Conservation (phyloP, 2,329 filamentous ascomycete genomes). For the Trichoderma koningii region DNA sequence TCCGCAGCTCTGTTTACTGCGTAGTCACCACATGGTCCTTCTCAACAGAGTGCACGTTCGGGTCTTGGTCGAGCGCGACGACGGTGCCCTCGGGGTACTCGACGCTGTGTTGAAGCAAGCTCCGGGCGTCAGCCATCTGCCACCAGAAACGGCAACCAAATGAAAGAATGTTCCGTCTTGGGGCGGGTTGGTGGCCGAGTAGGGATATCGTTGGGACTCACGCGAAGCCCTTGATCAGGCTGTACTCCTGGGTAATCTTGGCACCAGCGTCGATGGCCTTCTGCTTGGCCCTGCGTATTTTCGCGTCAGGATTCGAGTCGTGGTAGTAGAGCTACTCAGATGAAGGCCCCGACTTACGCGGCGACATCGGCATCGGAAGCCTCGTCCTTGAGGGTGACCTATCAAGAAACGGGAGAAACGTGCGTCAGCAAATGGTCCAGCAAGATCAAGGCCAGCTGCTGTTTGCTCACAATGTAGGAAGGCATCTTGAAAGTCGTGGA, state of each 20-base stretch:
- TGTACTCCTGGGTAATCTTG: constrained; percentile 81
- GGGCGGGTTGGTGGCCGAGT: not conserved
- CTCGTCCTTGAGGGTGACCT: constrained; percentile 80
- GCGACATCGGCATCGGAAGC: constrained; percentile 67
- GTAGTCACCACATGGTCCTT: constrained; percentile 68
- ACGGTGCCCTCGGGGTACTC: constrained; percentile 69
- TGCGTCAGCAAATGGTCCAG: not conserved
- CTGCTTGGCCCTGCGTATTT: constrained; percentile 69
- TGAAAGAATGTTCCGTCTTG: not conserved
- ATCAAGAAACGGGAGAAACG: constrained; percentile 18
- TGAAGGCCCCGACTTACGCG: constrained; percentile 51
- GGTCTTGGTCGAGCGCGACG: constrained; percentile 64
- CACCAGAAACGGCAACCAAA: not conserved
- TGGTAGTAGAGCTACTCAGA: not conserved
- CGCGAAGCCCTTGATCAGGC: constrained; percentile 90
- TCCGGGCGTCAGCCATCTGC: not conserved
- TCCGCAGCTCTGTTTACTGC: constrained; percentile 55
- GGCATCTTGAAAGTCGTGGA: constrained; percentile 48
- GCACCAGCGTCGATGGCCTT: constrained; percentile 74
- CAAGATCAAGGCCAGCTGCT: not conserved
- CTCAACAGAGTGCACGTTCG: constrained; percentile 76
- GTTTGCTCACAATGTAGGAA: constrained; percentile 53
- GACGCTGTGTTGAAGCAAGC: constrained; percentile 60
- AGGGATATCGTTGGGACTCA: constrained; percentile 51
- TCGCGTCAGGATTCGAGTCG: not conserved